Base-by-base conservation (phyloP, 371 early-diverging fungal genomes). In the Mucor racemosus region DNA sequence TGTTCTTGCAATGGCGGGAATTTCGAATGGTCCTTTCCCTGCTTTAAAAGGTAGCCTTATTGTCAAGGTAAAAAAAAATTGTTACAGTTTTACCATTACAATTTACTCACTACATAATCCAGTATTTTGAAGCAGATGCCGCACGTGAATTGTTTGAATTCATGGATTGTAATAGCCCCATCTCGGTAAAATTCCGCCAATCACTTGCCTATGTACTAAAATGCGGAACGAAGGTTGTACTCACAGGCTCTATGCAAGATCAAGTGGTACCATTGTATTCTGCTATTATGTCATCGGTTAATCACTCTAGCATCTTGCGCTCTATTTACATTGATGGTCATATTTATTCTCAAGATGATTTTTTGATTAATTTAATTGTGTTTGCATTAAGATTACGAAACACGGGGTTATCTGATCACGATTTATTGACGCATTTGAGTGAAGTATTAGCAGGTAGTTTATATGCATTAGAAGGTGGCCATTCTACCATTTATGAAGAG, bases 211-310 rank as follows among this genome's bases (percentile, higher is more conserved):
- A 80, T 6, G 76, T 96, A 0, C 76, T 95, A 26, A 75, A 85
- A 14, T 69, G 76, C 1, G 95, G 95, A 2, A 86, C 93, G 15
- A 84, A 91, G 35, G 72, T 94, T 7, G 85, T 90, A 0, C 76
- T 92, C 76, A 78, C 91, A 70, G 88, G 94, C 39, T 86, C 91
- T 3, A 79, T 96, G 94, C 94, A 94, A 62, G 98, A 98, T 72
- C 97, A 98, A 75, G 97, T 96, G 0, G 97, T 97, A 0, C 98
- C 98, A 57, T 78, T 97, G n/a, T 95, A 97, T 77, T 98, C 98
- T n/a, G 93, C 95, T 0, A 86, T 93, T 34, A 84, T 97, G 83
- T 88, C 91, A n/a, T 92, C 92, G 10, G 84, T 93, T 34, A 78
- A 88, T 34, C 98, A 98, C 71, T 95, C 95, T 5, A 90, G 91